Evolutionary conservation across 2,329 filamentous ascomycete genomes (phyloP), one percentile per base, ranked within the genome.

Genomic region (Aspergillus sp.): DNA sequence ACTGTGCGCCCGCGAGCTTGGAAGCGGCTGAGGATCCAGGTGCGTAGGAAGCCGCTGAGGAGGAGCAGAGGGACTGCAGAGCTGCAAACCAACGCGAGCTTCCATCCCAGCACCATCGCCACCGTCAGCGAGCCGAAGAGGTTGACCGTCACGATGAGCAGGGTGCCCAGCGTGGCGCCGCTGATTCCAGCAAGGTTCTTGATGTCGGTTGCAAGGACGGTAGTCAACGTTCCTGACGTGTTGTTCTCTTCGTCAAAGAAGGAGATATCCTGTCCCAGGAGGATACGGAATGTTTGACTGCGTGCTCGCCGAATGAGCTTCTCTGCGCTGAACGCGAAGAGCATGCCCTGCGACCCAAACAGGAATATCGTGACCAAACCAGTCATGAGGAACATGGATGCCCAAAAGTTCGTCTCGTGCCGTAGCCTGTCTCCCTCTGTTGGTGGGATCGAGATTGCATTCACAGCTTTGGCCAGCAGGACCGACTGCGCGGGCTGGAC

Each of bases 381-480:
- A 49, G 97, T 82, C 87, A 95, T 93, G 66, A 93, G 83, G 75
- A 89, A 96, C 92, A 96, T 96, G 68, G 87, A 81, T 60, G 86
- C 88, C 91, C 91, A 96, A 77, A 96, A 96, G 71, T 91, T 87
- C 28, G 89, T 87, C 61, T 93, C 85, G 41, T 83, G 80, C 66
- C 88, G 86, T 54, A 94, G 81, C 52, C 85, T 74, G 34, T 74
- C 74, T 48, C 82, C 85, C 72, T 82, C 82, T 43, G 68, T 75
- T 7, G 80, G 77, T 23, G 82, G 85, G 13, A 88, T 78, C 5
- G 87, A 85, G 7, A 93, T 82, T 4, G 87, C 86, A 63, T 86
- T 85, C 74, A 97, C 92, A 59, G 92, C 85, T 76, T 97, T 96
- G 69, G 92, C 89, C 69, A 97, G 93, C 78, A 97, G 89, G 64